A percentile compares a stretch with the other conserved stretches of the same genome.
These are phyloP conservation scores for Fistulifera pelliculosa DNA, from an alignment of 108 stramenopile species.

Conservation along the genomic window DNA sequence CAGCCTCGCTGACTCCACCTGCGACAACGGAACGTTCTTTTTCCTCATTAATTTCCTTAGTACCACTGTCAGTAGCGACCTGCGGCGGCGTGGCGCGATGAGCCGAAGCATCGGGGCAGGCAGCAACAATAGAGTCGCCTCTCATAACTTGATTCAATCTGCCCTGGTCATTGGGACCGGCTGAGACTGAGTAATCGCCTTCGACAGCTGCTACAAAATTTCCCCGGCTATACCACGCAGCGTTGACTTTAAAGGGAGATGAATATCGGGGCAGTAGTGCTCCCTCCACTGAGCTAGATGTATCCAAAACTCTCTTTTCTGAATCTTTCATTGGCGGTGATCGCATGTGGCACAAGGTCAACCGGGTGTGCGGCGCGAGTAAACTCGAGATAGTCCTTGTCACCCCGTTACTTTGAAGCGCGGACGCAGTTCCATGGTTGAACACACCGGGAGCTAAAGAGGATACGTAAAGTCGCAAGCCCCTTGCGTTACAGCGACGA, in stretches of 20 bases:
- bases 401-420: too few relatives aligned
- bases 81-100: slow-evolving; percentile 15
- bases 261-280: slow-evolving; percentile 15
- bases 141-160: too few relatives aligned
- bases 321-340: slow-evolving; percentile 41
- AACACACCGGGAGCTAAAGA: slow-evolving; percentile 27
- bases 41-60: slow-evolving; percentile 1
- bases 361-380: slow-evolving; percentile 20
- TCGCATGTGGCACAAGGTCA: slow-evolving; percentile 75
- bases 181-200: not conserved
- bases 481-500: slow-evolving; percentile 76
- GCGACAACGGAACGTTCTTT: too few relatives aligned
- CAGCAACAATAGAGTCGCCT: slow-evolving; percentile 55
- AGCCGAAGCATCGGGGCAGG: slow-evolving; percentile 31
- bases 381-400: not conserved
- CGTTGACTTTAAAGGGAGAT: slow-evolving; percentile 26
- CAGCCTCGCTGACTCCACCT: slow-evolving; percentile 52
- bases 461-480: slow-evolving; percentile 71
- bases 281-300: too few relatives aligned
- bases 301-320: too few relatives aligned
- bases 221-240: slow-evolving; percentile 45
- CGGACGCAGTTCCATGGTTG: slow-evolving; percentile 9
- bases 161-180: too few relatives aligned
- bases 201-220: slow-evolving; percentile 53
- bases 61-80: slow-evolving; percentile 11